Evolutionary conservation across 148 eudicot species (phyloP), one percentile per base, ranked within the genome.

Genomic region (Oxyria digyna): DNA sequence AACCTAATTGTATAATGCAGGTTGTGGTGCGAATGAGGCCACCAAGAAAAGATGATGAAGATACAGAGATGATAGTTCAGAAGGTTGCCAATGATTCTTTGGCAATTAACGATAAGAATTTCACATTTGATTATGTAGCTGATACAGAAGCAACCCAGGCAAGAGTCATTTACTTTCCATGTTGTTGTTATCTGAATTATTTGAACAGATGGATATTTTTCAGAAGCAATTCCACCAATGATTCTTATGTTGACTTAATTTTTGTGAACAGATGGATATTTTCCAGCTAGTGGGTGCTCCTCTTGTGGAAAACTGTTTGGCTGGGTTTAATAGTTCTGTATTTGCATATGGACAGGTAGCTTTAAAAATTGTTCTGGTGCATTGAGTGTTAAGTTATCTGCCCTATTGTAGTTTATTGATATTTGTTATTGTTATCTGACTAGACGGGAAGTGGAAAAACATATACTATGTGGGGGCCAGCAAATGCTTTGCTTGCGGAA

Each of bases 391-490:
- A 4, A 15, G 1, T 67, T 67, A 4, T n/a, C 69, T 17, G 46
- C 40, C 21, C 29, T 17, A 35, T 66, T 38, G 27, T 26, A 42
- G 32, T 42, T 46, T 46, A 35, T 63, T 75, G 63, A 73, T 75
- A 29, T 27, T 23, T 17, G 50, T 33, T 62, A 20, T 59, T 4
- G 72, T 75, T 6, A 4, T 37, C 67, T 42, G 31, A 67, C 71
- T 71, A 95, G 99, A 95, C 99, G 12, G 99, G 99, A 20, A 94
- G 99, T 63, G 99, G 99, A 33, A 95, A 95, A 75, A 95, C 99
- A 6, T 95, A 82, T 76, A 91, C 97, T 20, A 88, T 95, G 81
- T 95, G 97, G 99, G 99, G 97, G 80, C 96, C 97, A 14, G 81
- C 99, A 73, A 95, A 88, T 69, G 91, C 96, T 63, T 83, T 94